A percentile compares a stretch with the other conserved stretches of the same genome.
Evolutionary conservation across 176 grass and related monocot species (phyloP).

Genomic region (Cenchrus purpureus): DNA sequence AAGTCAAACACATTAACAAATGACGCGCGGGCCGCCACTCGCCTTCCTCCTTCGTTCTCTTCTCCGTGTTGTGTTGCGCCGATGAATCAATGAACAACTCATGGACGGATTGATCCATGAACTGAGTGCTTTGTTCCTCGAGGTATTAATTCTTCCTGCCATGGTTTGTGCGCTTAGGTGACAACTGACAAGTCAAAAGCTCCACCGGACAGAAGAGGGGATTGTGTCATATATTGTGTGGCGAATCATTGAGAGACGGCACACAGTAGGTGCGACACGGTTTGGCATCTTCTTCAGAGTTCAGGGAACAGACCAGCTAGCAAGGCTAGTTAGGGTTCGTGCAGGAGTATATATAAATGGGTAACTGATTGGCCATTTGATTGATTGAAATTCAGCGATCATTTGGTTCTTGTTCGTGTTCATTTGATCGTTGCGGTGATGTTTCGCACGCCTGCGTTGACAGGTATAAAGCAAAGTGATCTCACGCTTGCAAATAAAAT

Average conservation of each 20-base stretch:
- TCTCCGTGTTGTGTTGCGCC: slow-evolving; percentile 32
- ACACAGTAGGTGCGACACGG: slow-evolving; percentile 39
- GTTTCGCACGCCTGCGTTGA: neutral
- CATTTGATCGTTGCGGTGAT: neutral
- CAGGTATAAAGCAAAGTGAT: slow-evolving; percentile 34
- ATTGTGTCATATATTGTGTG: slow-evolving; percentile 17
- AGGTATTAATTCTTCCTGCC: neutral
- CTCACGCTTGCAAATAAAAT: neutral
- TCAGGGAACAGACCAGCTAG: slow-evolving; percentile 38
- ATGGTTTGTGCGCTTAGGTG: slow-evolving; percentile 55
- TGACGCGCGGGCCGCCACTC: neutral
- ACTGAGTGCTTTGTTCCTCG: slow-evolving; percentile 21
- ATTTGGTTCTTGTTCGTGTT: neutral
- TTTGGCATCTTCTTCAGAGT: slow-evolving; percentile 46
- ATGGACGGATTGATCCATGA: neutral
- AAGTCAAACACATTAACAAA: slow-evolving; percentile 70
- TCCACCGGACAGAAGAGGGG: slow-evolving; percentile 35
- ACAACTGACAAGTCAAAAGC: slow-evolving; percentile 60
- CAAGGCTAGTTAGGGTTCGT: slow-evolving; percentile 34
- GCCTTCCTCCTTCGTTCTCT: slow-evolving; percentile 42
- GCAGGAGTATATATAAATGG: neutral
- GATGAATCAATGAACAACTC: slow-evolving; percentile 32
- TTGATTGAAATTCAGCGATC: slow-evolving; percentile 18
- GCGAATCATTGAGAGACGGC: slow-evolving; percentile 36
- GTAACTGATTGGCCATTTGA: slow-evolving; percentile 21